Base-by-base conservation (phyloP, 2,329 filamentous ascomycete genomes). In the Setomelanomma holmii region DNA sequence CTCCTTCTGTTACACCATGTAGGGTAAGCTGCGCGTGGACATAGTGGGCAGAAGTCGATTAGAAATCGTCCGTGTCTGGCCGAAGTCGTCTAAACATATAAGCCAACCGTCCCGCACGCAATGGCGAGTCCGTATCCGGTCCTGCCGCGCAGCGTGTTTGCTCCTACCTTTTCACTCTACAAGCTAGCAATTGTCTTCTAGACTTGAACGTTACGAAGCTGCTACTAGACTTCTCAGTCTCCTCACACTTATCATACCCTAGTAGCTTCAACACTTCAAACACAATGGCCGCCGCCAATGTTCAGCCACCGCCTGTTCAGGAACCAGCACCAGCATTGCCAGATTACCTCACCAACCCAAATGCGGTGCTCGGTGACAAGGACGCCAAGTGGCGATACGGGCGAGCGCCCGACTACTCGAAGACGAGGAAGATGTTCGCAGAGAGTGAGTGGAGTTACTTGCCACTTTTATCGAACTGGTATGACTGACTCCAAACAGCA, bases 381-480 rank as follows among this genome's bases (percentile, higher is more conserved):
- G 70, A 79, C 10, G 82, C 81, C 10, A 76, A 79, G 48, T 89
- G 86, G 86, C 77, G 86, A 40, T 83, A 87, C 70, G 84, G 84
- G 8, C 73, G 74, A 47, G 78, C 83, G 35, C 86, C 86, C 1
- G 85, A 89, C 66, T 89, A 89, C 69, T 79, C 78, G 33, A 86
- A 86, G 66, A 89, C 86, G 2, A 78, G 86, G 33, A 79, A 81
- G 51, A 78, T 85, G 38, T 89, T 80, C 68, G 75, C 77, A 56
- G 77, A 86, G 63, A 84, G 86, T 88, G 70, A 72, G 81, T 58
- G 22, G 21, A 45, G 7, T 10, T 21, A 20, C 16, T 43, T 22
- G n/a, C n/a, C n/a, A n/a, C n/a, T 17, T 4, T 3, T 2, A 4
- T 16, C 8, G 4, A 36, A 7, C 4, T 36, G 34, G 6, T 36